Evolutionary conservation across 2,329 filamentous ascomycete species (phyloP), one percentile per base, ranked within the genome.

Genomic region (Alternaria ethzedia): DNA sequence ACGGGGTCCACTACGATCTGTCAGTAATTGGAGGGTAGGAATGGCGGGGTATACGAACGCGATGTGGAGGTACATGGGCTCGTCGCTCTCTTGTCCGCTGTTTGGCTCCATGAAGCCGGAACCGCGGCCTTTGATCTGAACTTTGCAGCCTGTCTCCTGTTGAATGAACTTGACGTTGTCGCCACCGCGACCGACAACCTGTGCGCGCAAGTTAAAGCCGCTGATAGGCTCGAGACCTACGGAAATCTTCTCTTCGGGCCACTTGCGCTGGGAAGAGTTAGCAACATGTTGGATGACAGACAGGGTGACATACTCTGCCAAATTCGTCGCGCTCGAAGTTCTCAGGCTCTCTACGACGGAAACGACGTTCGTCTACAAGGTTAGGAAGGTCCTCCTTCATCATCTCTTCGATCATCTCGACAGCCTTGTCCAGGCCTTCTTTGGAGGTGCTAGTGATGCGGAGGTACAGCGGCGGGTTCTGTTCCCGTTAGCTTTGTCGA

Each of bases 141-240:
- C 96, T 72, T 95, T 92, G 79, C 96, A 98, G 66, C 92, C 88
- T 13, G 96, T 98, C 81, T 97, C 94, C 77, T 94, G 90, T 81
- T 98, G 96, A 69, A 99, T 98, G 77, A 97, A 95, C 82, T 99
- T 99, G 65, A 99, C 96, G 77, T 98, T 97, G 46, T 93, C 91
- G 64, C 96, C 96, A 30, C 94, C 94, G 72, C 95, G 92, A 54
- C 96, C 96, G 58, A 99, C 96, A 50, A 99, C 95, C 78, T 98
- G 94, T 56, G 96, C 96, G 67, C 96, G 91, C 51, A 99, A 85
- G 77, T 99, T 99, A 83, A 99, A 99, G 20, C 96, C 96, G 23
- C 90, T 93, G 57, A 98, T 89, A 0, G 95, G 92, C 72, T 98
- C 96, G 61, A 99, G 89, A 66, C 90, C 89, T 71, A 99, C 94